Percentiles rank a stretch among this genome's conserved stretches.
These are phyloP conservation scores for Amesomyces nigricolor DNA, from an alignment of 2,329 filamentous ascomycete genomes.

Conservation along the genomic window DNA sequence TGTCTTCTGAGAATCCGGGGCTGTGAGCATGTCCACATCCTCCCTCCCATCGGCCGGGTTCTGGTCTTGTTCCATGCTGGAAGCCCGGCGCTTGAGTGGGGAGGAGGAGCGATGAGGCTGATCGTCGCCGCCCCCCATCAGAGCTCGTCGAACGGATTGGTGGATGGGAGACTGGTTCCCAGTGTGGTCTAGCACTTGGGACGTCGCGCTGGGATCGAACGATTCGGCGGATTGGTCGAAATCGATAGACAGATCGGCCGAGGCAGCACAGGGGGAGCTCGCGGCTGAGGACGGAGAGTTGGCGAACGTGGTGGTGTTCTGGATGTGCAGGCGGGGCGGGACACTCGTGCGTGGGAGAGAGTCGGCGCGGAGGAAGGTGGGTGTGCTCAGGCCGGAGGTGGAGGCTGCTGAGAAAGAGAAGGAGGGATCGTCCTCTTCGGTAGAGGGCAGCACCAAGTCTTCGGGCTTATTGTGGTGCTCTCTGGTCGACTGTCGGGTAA, in stretches of 20 bases:
- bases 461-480: conserved; percentile 34
- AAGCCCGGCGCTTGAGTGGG: conserved; percentile 58
- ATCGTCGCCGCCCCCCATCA: conserved; percentile 57
- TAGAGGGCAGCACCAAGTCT: conserved; percentile 48
- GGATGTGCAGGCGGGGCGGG: conserved; percentile 47
- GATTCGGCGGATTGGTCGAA: conserved; percentile 47
- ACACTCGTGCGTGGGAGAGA: conserved; percentile 46
- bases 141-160: conserved; percentile 45
- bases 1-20: conserved; percentile 23
- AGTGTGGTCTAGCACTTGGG: conserved; percentile 27
- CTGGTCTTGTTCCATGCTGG: conserved; percentile 52
- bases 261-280: conserved; percentile 53
- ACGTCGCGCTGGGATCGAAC: conserved; percentile 38
- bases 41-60: conserved; percentile 35
- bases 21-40: conserved; percentile 43
- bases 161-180: conserved; percentile 49
- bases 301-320: conserved; percentile 37
- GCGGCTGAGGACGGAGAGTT: conserved; percentile 52
- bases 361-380: conserved; percentile 38
- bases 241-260: conserved; percentile 52
- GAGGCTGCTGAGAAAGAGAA: conserved; percentile 47
- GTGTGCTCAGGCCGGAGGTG: conserved; percentile 35
- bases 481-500: conserved; percentile 45
- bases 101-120: conserved; percentile 57
- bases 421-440: conserved; percentile 43